Conservation (phyloP, 768 basidiomycete species). For the Collybia mongolica region DNA sequence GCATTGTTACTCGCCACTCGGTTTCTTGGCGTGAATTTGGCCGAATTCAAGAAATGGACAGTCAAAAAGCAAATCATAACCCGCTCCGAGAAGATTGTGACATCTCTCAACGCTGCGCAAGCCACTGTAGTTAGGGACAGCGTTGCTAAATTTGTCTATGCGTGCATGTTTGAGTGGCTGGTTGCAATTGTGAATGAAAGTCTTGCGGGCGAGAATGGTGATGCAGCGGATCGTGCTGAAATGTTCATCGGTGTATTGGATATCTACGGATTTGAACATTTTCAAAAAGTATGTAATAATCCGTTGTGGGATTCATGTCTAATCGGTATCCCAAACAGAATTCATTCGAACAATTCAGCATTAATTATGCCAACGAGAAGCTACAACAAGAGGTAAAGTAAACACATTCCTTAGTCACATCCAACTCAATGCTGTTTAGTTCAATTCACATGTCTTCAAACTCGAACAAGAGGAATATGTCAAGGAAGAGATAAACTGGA, state of each 20-base stretch:
- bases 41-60: slow-evolving; percentile 99
- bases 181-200: slow-evolving; percentile 97
- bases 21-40: slow-evolving; percentile 84
- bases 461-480: slow-evolving; percentile 99
- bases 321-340: slow-evolving; percentile 44
- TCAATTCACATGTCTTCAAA: slow-evolving; percentile 99
- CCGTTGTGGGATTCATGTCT: not conserved
- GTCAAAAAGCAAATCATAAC: slow-evolving; percentile 97
- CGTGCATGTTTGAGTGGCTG: slow-evolving; percentile 98
- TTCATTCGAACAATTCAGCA: slow-evolving; percentile 97
- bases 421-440: slow-evolving; percentile 44
- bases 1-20: slow-evolving; percentile 80
- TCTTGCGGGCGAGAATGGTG: slow-evolving; percentile 91
- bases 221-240: slow-evolving; percentile 85
- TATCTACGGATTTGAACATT: slow-evolving; percentile 97
- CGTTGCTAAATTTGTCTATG: slow-evolving; percentile 98
- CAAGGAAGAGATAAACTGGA: slow-evolving; percentile 99
- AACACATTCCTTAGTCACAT: not conserved
- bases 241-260: slow-evolving; percentile 99
- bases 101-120: slow-evolving; percentile 79
- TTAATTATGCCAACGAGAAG: slow-evolving; percentile 99
- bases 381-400: slow-evolving; percentile 87
- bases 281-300: slow-evolving; percentile 72
- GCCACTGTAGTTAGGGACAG: slow-evolving; percentile 94
- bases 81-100: slow-evolving; percentile 93